A percentile compares a stretch with the other conserved stretches of the same genome.
Evolutionary conservation across 805 yeast species (phyloP).

Genomic region (Starmerella ratchasimensis): DNA sequence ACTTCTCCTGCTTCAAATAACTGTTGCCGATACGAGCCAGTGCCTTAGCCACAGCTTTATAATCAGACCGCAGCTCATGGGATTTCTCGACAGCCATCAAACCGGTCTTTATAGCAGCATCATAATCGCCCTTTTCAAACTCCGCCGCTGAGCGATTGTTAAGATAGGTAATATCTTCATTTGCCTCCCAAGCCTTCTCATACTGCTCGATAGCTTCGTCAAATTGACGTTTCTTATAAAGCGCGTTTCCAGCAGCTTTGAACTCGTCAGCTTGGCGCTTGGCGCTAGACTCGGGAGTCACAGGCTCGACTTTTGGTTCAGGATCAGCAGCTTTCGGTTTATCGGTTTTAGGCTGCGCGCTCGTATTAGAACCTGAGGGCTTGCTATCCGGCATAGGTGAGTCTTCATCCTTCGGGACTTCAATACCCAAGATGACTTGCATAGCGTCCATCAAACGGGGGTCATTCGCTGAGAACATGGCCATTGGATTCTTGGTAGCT

Average conservation of each 20-base stretch:
- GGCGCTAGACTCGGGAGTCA: constrained; percentile 3
- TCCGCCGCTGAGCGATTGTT: constrained; percentile 98
- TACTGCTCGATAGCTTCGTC: constrained; percentile 85
- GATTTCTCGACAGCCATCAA: constrained; percentile 76
- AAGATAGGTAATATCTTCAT: constrained; percentile 78
- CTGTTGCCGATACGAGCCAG: constrained; percentile 81
- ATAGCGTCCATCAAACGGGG: constrained; percentile 75
- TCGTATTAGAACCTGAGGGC: constrained; percentile 16
- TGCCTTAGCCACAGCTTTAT: constrained; percentile 80
- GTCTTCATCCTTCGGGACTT: constrained; percentile 8
- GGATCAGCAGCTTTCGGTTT: constrained; percentile 21
- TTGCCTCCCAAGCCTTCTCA: constrained; percentile 69
- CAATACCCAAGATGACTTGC: constrained; percentile 71
- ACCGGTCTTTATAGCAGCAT: constrained; percentile 70
- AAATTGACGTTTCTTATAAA: constrained; percentile 76
- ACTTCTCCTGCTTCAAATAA: constrained; percentile 61
- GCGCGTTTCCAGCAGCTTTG: constrained; percentile 73
- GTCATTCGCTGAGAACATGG: constrained; percentile 41
- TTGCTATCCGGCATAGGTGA: constrained; percentile 17
- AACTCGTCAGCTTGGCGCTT: constrained; percentile 33
- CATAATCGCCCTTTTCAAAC: constrained; percentile 86
- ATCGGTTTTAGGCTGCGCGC: constrained; percentile 10
- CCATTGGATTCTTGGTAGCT: constrained; percentile 54
- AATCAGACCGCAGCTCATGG: constrained; percentile 80
- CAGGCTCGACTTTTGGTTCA: constrained; percentile 20